Conservation (phyloP, 495 filamentous ascomycete species). For the Aspergillus wentii region DNA sequence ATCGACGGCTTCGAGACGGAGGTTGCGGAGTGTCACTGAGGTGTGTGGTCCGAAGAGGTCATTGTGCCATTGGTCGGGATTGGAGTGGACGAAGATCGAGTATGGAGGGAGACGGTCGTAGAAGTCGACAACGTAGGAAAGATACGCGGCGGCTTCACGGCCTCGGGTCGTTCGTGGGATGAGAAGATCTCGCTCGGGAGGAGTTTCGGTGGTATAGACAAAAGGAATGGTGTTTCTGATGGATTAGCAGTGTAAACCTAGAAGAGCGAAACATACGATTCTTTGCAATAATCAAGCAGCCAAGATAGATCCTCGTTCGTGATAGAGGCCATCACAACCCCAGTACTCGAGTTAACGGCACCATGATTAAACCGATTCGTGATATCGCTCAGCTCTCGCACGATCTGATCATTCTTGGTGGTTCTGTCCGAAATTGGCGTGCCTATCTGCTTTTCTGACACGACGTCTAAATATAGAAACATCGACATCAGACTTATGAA, state of each 20-base stretch:
- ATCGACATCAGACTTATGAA: slow-evolving; percentile 8
- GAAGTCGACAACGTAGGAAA: slow-evolving; percentile 34
- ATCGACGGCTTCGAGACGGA: slow-evolving; percentile 33
- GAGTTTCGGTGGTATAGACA: slow-evolving; percentile 29
- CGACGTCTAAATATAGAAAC: slow-evolving; percentile 6
- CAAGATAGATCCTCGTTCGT: slow-evolving; percentile 20
- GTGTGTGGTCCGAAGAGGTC: slow-evolving; percentile 35
- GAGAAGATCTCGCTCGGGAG: slow-evolving; percentile 25
- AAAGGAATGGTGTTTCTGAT: slow-evolving; percentile 25
- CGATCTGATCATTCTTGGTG: slow-evolving; percentile 9
- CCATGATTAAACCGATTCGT: slow-evolving; percentile 15
- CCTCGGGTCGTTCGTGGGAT: slow-evolving; percentile 27
- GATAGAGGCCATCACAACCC: slow-evolving; percentile 23
- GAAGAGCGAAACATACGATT: slow-evolving; percentile 12
- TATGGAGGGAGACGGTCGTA: slow-evolving; percentile 34
- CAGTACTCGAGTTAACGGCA: too few relatives aligned
- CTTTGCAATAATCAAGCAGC: slow-evolving; percentile 19
- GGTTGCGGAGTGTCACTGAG: slow-evolving; percentile 17
- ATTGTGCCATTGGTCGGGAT: slow-evolving; percentile 39
- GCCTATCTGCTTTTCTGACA: slow-evolving; percentile 4
- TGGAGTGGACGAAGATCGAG: slow-evolving; percentile 37
- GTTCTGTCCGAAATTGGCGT: slow-evolving; percentile 4
- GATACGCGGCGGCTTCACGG: slow-evolving; percentile 36
- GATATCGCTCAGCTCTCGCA: slow-evolving; percentile 13
- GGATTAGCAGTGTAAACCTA: not conserved